phyloP scores from a whole-genome alignment of 2,329 filamentous ascomycete species.

The Alternaria gaisen region DNA sequence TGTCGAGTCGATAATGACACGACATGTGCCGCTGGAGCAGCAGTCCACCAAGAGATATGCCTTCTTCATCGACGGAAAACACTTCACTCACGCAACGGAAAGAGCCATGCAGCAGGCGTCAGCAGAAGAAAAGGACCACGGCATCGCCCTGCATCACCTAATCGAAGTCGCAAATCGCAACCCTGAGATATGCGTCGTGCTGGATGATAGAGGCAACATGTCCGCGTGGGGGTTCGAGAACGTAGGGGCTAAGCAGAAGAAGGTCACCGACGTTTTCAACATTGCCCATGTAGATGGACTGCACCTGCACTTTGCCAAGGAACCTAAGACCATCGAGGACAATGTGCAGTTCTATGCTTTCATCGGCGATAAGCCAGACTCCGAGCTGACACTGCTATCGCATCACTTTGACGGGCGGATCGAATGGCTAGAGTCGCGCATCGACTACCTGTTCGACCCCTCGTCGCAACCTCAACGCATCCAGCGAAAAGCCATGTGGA shows the following conservation, averaged over 20 bases:
- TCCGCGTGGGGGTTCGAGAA: conserved; percentile 93
- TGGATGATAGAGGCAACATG: conserved; percentile 86
- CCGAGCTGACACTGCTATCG: conserved; percentile 75
- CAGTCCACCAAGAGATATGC: conserved; percentile 67
- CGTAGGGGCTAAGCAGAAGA: conserved; percentile 74
- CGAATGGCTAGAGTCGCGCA: conserved; percentile 79
- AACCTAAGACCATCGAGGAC: conserved; percentile 51
- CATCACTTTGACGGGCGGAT: conserved; percentile 89
- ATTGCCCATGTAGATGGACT: conserved; percentile 78
- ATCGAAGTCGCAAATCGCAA: conserved; percentile 85
- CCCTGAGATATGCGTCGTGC: conserved; percentile 85
- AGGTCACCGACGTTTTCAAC: conserved; percentile 78
- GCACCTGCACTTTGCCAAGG: conserved; percentile 50
- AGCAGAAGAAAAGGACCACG: conserved; percentile 67
- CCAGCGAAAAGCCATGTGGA: conserved; percentile 73
- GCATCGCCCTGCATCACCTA: conserved; percentile 80
- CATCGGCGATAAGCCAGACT: conserved; percentile 68
- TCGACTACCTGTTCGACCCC: conserved; percentile 83
- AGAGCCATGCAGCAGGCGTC: conserved; percentile 72
- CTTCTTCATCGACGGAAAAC: conserved; percentile 82
- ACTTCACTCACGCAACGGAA: conserved; percentile 81
- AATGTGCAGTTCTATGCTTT: conserved; percentile 79
- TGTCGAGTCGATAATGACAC: conserved; percentile 71
- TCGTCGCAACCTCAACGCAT: conserved; percentile 67
- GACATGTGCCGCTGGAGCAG: conserved; percentile 52